Percentiles rank a stretch among this genome's conserved stretches.
These are phyloP conservation scores for Lycium barbarum DNA, from an alignment of 257 asterid species.

Conservation along the genomic window DNA sequence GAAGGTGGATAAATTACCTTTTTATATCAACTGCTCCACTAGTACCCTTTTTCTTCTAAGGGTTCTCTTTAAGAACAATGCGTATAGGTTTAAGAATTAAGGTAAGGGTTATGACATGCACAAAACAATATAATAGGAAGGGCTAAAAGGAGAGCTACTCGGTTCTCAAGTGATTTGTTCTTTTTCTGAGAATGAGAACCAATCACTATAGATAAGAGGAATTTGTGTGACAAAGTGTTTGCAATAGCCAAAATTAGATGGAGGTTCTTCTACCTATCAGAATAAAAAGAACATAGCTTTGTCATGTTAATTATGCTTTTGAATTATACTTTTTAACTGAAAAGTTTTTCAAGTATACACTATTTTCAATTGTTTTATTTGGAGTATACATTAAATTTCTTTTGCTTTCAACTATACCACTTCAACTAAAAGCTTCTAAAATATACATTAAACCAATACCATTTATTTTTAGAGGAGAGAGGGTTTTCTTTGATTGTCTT, in stretches of 20 bases:
- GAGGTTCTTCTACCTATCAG: not conserved
- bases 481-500: not conserved
- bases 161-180: not conserved
- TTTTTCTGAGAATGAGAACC: not conserved
- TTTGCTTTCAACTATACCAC: constrained; percentile 14
- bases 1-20: constrained; percentile 4
- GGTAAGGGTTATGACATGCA: not conserved
- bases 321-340: not conserved
- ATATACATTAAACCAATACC: not conserved
- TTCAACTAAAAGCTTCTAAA: constrained; percentile 15
- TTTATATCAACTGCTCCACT: constrained; percentile 1
- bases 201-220: constrained; percentile 1
- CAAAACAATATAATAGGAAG: not conserved
- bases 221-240: not conserved
- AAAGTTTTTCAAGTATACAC: constrained; percentile 6
- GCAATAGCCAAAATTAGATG: not conserved
- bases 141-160: constrained; percentile 17
- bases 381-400: constrained; percentile 10
- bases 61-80: not conserved
- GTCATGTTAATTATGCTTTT: constrained; percentile 2
- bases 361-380: not conserved
- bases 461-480: not conserved
- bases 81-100: not conserved
- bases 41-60: not conserved
- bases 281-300: not conserved